phyloP scores from a whole-genome alignment of 2,329 filamentous ascomycete species.

The Aspergillus caelatus region DNA sequence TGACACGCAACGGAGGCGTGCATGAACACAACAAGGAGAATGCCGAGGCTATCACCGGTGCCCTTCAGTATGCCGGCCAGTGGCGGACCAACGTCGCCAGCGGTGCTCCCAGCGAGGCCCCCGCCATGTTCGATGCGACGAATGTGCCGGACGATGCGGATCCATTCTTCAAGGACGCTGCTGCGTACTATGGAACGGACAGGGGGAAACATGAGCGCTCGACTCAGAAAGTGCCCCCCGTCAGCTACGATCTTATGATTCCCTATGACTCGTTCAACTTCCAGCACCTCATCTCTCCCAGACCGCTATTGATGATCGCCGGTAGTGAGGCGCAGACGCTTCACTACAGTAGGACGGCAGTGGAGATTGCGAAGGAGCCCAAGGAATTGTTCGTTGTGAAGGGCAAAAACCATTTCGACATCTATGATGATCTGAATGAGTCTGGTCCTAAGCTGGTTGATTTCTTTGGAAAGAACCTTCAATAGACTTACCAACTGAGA shows the following conservation, averaged over 20 bases:
- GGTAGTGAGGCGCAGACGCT: slow-evolving; percentile 27
- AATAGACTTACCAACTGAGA: not conserved
- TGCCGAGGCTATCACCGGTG: slow-evolving; percentile 3
- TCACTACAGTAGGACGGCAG: slow-evolving; percentile 25
- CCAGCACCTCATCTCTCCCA: slow-evolving; percentile 27
- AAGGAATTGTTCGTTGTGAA: slow-evolving; percentile 30
- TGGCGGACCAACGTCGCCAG: slow-evolving; percentile 14
- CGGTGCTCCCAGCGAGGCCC: not conserved
- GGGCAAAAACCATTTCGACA: slow-evolving; percentile 28
- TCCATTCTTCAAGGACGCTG: slow-evolving; percentile 18
- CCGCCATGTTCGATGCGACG: slow-evolving; percentile 11
- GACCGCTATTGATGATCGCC: slow-evolving; percentile 31
- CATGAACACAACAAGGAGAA: slow-evolving; percentile 7
- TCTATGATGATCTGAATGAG: slow-evolving; percentile 31
- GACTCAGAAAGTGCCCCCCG: slow-evolving; percentile 19
- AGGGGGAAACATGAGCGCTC: slow-evolving; percentile 24
- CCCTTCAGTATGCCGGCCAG: slow-evolving; percentile 14
- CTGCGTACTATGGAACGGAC: slow-evolving; percentile 26
- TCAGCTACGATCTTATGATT: slow-evolving; percentile 27
- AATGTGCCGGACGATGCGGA: slow-evolving; percentile 12
- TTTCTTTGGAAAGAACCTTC: slow-evolving; percentile 1
- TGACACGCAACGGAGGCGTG: slow-evolving; percentile 12
- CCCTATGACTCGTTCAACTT: slow-evolving; percentile 30
- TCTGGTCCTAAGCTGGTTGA: slow-evolving; percentile 17
- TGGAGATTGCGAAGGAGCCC: slow-evolving; percentile 27